phyloP scores from a whole-genome alignment of 192 early-diverging fungal genomes.

The Rhizoclosmatium globosum region DNA sequence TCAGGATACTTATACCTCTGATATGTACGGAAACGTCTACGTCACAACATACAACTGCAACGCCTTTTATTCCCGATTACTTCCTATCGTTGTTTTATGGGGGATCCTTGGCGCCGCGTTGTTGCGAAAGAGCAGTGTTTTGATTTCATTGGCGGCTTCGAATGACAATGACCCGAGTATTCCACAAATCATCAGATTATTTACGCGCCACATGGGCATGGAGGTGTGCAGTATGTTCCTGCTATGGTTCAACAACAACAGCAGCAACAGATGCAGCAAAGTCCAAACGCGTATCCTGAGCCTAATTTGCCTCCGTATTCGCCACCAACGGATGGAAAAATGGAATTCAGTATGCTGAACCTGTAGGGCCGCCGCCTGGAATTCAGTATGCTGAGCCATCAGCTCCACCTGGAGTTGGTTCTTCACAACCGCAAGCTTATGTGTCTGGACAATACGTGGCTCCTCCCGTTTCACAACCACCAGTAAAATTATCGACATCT shows the following conservation, averaged over 20 bases:
- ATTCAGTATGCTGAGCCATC: not conserved
- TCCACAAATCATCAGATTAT: not conserved
- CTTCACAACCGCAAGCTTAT: too few species aligned
- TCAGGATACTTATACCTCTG: not conserved
- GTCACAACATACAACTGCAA: not conserved
- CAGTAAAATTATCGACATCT: too few species aligned
- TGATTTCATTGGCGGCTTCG: not conserved
- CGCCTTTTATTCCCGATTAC: slow-evolving; percentile 5
- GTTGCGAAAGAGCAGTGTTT: not conserved
- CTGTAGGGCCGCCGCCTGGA: not conserved
- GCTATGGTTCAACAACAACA: not conserved
- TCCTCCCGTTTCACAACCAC: not conserved
- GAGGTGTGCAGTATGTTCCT: not conserved
- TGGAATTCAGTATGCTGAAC: not conserved
- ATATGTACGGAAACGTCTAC: not conserved
- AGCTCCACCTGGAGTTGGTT: not conserved
- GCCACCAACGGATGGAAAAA: not conserved
- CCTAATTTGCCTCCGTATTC: not conserved
- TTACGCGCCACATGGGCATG: not conserved
- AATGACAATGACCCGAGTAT: not conserved
- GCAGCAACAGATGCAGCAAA: not conserved
- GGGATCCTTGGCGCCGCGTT: not conserved
- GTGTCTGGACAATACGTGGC: too few species aligned
- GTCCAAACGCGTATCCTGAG: not conserved
- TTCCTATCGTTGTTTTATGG: slow-evolving; percentile 11